Base-by-base conservation (phyloP, 2,329 filamentous ascomycete genomes). In the Xylaria sp. region DNA sequence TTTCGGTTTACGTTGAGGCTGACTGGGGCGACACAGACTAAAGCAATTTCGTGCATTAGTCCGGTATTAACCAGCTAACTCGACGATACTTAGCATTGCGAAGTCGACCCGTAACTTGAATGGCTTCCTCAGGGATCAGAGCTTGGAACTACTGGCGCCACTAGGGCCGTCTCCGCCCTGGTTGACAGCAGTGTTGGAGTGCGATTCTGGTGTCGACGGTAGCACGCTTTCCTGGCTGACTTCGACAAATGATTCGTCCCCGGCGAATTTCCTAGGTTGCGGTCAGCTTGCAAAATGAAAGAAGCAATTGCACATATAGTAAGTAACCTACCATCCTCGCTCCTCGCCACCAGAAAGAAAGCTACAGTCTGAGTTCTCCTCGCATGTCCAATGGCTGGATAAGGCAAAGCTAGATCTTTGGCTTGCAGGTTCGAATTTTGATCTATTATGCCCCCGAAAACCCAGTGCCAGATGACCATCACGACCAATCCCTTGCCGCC, bases 271-370 rank as follows among this genome's bases (percentile, higher is more conserved):
- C 81, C 81, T 83, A 57, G 12, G 8, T 36, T 25, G 52, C 60
- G 20, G 59, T 75, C 60, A 76, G 73, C 46, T 46, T 43, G 43
- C 10, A 49, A 15, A n/a, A 59, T 36, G 15, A 12, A 72, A 70
- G 60, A 65, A 65, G 49, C 23, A 62, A 63, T 36, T 33, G 39
- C 48, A 63, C n/a, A 43, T 33, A 46, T 12, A 54, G 28, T 49
- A n/a, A 55, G 54, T 31, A 36, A 84, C 87, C 79, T 76, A 96
- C 94, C 95, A 98, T 78, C 94, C 94, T 83, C 94, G 86, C 81
- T 98, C 95, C 75, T 92, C 91, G 8, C 95, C 95, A 64, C 87
- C 86, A 63, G 85, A 89, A 73, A 98, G 83, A 80, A 95, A 97
- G 68, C 88, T 90, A 77, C 94, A 97, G 79, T 97, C 93, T 18